Evolutionary conservation across 371 early-diverging fungal genomes (phyloP), one percentile per base, ranked within the genome.

Genomic region (Apophysomyces trapeziformis): DNA sequence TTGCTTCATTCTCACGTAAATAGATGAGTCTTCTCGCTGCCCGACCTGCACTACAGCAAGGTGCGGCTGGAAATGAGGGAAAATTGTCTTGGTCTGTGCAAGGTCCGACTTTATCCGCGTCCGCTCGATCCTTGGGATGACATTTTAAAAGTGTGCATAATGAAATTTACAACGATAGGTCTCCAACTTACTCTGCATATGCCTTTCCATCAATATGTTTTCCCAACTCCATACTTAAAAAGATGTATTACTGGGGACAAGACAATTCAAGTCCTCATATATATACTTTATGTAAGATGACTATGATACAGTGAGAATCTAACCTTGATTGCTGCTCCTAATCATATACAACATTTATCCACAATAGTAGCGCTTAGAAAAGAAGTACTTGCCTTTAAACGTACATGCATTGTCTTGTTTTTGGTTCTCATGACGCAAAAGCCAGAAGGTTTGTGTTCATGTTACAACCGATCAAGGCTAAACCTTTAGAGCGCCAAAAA

Each of bases 41-140:
- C 98, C 98, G 11, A 97, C 94, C 76, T 97, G 95, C 32, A 95
- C 81, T 45, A 96, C 90, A 16, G 93, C 88, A 11, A 97, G 84
- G 54, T 91, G 90, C 21, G 97, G 96, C 18, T 71, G 74, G 74
- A 93, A 93, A 38, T 73, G 65, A 47, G 90, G 87, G 63, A 88
- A 83, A 35, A 75, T 65, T 9, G 68, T 68, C 62, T 84, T 80
- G 70, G 88, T 82, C n/a, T 78, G 83, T 0, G 79, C 76, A 46
- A 95, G 86, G 58, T 90, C 88, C 14, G 62, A 62, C 66, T 86
- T 83, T 50, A 92, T 78, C 60, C 84, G 69, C 38, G 65, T 72
- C 38, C 90, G 89, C 54, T 92, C 83, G 35, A 77, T 70, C 50
- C 89, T 89, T 70, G 43, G 5, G 21, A 50, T 32, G 54, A 5